Evolutionary conservation across 2,329 filamentous ascomycete species (phyloP).

Genomic region (Trichophyton schoenleinii): DNA sequence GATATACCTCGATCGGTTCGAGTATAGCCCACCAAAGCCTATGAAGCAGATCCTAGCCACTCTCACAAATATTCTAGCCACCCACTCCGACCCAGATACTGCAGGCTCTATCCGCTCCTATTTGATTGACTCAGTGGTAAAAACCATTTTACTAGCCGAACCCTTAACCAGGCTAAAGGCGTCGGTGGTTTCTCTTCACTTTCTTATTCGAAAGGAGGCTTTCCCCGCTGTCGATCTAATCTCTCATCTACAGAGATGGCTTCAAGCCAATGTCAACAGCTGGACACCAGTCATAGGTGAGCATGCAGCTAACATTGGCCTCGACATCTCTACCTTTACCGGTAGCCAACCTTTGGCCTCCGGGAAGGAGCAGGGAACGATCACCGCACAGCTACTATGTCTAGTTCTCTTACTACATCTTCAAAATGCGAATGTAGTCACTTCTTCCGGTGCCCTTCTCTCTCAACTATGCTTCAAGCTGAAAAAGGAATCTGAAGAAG

Average conservation of each 20-base stretch:
- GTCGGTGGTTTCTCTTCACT: slow-evolving; percentile 26
- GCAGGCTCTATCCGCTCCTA: slow-evolving; percentile 16
- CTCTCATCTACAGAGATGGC: slow-evolving; percentile 22
- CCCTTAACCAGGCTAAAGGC: slow-evolving; percentile 28
- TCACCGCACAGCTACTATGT: slow-evolving; percentile 16
- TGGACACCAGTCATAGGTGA: slow-evolving; percentile 25
- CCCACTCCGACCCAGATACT: slow-evolving; percentile 17
- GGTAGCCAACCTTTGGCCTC: slow-evolving; percentile 4
- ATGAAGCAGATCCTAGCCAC: slow-evolving; percentile 34
- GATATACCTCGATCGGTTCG: slow-evolving; percentile 29
- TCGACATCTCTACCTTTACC: slow-evolving; percentile 16
- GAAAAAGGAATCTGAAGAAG: slow-evolving; percentile 4
- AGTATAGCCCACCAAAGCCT: slow-evolving; percentile 33
- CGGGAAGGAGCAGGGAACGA: slow-evolving; percentile 12
- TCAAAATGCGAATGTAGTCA: slow-evolving; percentile 11
- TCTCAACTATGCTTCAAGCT: slow-evolving; percentile 12
- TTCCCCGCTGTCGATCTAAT: slow-evolving; percentile 23
- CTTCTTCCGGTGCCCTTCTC: slow-evolving; percentile 12
- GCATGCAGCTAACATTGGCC: slow-evolving; percentile 22
- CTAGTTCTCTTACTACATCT: slow-evolving; percentile 12
- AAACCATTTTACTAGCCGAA: slow-evolving; percentile 28
- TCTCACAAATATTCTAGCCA: slow-evolving; percentile 25
- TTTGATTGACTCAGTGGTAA: slow-evolving; percentile 21
- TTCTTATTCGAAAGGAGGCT: slow-evolving; percentile 27
- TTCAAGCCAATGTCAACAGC: slow-evolving; percentile 19